Evolutionary conservation across 306 rosid species (phyloP).

Genomic region (Cucurbita ficifolia): DNA sequence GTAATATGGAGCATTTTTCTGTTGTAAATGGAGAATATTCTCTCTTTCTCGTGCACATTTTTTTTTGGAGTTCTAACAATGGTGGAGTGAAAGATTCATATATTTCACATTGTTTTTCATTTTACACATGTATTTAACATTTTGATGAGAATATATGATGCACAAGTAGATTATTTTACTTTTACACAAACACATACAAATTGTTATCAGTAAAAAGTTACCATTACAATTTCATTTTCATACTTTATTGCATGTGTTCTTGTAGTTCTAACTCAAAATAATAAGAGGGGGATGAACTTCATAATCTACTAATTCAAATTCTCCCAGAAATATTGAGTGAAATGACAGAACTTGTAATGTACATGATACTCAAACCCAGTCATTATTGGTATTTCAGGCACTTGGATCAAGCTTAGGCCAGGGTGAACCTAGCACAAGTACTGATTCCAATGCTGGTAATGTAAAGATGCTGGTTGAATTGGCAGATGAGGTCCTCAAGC

Average conservation of each 20-base stretch:
- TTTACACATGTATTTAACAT: no score
- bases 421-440: constrained; percentile 59
- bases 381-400: constrained; percentile 41
- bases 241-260: neutral
- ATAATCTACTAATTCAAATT: neutral
- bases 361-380: neutral
- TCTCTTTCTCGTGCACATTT: neutral
- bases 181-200: neutral
- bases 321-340: neutral
- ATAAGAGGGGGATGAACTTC: neutral
- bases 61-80: no score
- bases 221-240: neutral
- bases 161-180: neutral
- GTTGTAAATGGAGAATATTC: neutral
- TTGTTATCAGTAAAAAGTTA: neutral
- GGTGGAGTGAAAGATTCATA: no score
- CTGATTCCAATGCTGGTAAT: constrained; percentile 62
- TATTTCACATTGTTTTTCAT: no score
- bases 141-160: neutral
- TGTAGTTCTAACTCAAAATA: neutral
- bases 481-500: constrained; percentile 86
- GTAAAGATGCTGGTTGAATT: constrained; percentile 59
- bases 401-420: constrained; percentile 76
- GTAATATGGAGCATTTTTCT: neutral
- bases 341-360: neutral